Evolutionary conservation across 768 basidiomycete genomes (phyloP), one percentile per base, ranked within the genome.

Genomic region (Lentinula sp.): DNA sequence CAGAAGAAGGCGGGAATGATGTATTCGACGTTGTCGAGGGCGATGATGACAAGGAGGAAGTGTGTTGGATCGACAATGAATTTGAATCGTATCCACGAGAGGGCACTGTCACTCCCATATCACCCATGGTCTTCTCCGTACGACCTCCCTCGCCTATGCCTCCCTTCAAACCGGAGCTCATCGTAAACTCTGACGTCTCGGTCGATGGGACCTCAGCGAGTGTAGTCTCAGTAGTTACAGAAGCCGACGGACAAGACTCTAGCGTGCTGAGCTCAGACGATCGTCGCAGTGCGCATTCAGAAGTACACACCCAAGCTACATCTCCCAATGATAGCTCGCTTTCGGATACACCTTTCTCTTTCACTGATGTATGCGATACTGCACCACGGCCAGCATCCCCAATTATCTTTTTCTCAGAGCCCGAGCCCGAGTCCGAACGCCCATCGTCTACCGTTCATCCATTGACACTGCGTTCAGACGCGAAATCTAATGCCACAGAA

Each of bases 21-120:
- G 28, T 28, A 28, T n/a, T 35, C 18, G 45, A 48, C 28, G 33
- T 15, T 33, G 4, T 3, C 36, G 43, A 12, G 28, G 32, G 13
- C 9, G 45, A 35, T 16, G 16, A 45, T 35, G 48, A 46, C 33
- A 53, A 53, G 13, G 57, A 46, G 33, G 57, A 59, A 28, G 41
- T 56, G 8, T 59, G 57, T 23, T 59, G 57, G 57, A 33, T 59
- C 10, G 57, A 59, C 10, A 59, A 59, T 33, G 48, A 59, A 59
- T 59, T 15, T 18, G 57, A 57, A 4, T 28, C 56, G 3, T 28
- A 28, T n/a, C 39, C 32, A n/a, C 6, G 57, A 49, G 45, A 59
- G 9, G 46, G 57, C 6, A 28, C 42, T 13, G 10, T 6, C 1
- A 59, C 57, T 1, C 43, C 57, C n/a, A 41, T 59, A 35, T 59